Evolutionary conservation across 169 alveolate species (phyloP).

Genomic region (Babesia sp.): DNA sequence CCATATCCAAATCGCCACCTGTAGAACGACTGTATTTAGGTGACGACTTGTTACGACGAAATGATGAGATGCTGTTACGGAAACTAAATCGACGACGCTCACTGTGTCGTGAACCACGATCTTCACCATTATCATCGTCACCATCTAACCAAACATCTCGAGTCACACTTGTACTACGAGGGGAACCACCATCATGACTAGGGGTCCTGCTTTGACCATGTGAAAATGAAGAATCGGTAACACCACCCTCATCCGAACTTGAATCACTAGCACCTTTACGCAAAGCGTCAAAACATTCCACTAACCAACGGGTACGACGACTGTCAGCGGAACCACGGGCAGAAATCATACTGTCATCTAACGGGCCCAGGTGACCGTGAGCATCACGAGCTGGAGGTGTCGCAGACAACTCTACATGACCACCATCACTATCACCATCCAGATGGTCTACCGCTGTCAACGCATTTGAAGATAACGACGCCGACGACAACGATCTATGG

Average conservation of each 20-base stretch:
- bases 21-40: constrained; percentile 16
- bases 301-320: constrained; percentile 1
- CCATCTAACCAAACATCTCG: neutral
- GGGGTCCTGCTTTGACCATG: neutral
- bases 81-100: constrained; percentile 55
- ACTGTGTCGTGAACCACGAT: constrained; percentile 4
- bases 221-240: neutral
- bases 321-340: constrained; percentile 1
- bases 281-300: neutral
- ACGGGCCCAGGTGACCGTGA: neutral
- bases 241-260: neutral
- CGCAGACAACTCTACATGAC: no score
- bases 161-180: neutral
- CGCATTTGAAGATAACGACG: neutral
- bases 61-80: constrained; percentile 36
- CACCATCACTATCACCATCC: neutral
- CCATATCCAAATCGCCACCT: neutral
- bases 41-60: constrained; percentile 31
- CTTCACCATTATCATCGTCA: neutral
- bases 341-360: neutral
- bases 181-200: neutral
- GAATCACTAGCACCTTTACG: neutral
- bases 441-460: neutral
- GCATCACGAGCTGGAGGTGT: neutral
- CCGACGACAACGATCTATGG: neutral